A percentile compares a stretch with the other conserved stretches of the same genome.
These are phyloP conservation scores for Macrocystidia cucumis DNA, from an alignment of 1,284 basidiomycete genomes.

Conservation along the genomic window DNA sequence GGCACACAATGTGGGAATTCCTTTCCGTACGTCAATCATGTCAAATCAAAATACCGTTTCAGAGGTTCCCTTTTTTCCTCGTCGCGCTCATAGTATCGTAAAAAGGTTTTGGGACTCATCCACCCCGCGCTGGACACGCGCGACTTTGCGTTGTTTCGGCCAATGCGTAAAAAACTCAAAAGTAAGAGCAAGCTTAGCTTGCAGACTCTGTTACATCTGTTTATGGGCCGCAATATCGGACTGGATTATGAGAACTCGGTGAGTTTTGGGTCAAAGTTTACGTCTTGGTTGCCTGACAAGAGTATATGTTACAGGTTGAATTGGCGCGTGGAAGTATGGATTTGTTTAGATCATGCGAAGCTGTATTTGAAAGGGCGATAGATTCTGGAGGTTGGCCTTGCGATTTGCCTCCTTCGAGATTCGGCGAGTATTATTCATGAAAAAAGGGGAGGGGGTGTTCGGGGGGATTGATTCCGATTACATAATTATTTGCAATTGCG, in stretches of 20 bases:
- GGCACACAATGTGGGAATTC: constrained; percentile 47
- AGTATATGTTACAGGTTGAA: constrained; percentile 32
- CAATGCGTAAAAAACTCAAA: constrained; percentile 39
- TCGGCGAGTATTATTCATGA: constrained; percentile 26
- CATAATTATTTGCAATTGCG: neutral
- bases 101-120: constrained; percentile 44
- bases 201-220: constrained; percentile 34
- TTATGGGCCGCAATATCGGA: constrained; percentile 45
- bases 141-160: constrained; percentile 48
- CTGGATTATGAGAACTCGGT: constrained; percentile 44
- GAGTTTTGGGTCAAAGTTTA: constrained; percentile 17
- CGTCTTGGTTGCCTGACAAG: constrained; percentile 1
- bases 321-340: constrained; percentile 44
- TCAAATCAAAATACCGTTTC: constrained; percentile 1
- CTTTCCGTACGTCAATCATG: constrained; percentile 34
- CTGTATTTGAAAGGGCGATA: constrained; percentile 41
- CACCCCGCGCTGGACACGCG: constrained; percentile 48
- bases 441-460: no score
- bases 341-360: constrained; percentile 46
- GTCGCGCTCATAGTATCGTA: constrained; percentile 1
- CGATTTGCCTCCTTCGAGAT: constrained; percentile 33
- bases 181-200: constrained; percentile 33
- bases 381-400: constrained; percentile 47
- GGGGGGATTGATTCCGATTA: no score
- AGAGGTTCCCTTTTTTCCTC: no score